Evolutionary conservation across 2,329 filamentous ascomycete genomes (phyloP), one percentile per base, ranked within the genome.

Genomic region (Furcasterigmium sp.): DNA sequence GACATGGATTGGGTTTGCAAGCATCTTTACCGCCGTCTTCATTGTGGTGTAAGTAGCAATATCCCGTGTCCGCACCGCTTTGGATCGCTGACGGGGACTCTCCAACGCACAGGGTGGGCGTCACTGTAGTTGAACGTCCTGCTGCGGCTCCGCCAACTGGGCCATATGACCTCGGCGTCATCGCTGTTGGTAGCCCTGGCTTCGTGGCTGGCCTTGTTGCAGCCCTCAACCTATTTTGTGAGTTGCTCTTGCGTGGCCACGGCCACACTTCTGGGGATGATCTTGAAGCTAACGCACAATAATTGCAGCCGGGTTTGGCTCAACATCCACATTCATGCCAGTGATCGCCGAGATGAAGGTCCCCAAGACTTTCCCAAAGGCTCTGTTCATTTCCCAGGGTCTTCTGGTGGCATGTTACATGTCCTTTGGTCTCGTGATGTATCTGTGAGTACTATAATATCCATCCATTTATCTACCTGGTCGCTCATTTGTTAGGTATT

Each of bases 1-100:
- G 34, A 79, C 76, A 2, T 84, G 75, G 72, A 70, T 68, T 9
- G 80, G 79, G 1, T 81, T 82, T 50, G 45, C 69, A 5, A 76
- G 70, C 29, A 72, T 83, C 34, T 80, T 77, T 50, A 60, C 69
- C 13, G 26, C 45, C 8, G 52, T 58, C 6, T 57, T 59, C 37
- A 51, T 57, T 34, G 53, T 59, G 14, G 56, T 58, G 54, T 56
- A 45, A 43, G 55, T 36, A 13, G 13, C 10, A 10, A 8, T n/a
- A 36, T 8, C 8, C 4, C n/a, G n/a, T n/a, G n/a, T n/a, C n/a
- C n/a, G n/a, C n/a, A n/a, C n/a, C n/a, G n/a, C n/a, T n/a, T n/a
- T n/a, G n/a, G n/a, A n/a, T n/a, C n/a, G n/a, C n/a, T n/a, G n/a
- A n/a, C n/a, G n/a, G n/a, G n/a, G n/a, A n/a, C n/a, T n/a, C n/a